Conservation (phyloP, 805 yeast genomes). For the Candida patagonica region DNA sequence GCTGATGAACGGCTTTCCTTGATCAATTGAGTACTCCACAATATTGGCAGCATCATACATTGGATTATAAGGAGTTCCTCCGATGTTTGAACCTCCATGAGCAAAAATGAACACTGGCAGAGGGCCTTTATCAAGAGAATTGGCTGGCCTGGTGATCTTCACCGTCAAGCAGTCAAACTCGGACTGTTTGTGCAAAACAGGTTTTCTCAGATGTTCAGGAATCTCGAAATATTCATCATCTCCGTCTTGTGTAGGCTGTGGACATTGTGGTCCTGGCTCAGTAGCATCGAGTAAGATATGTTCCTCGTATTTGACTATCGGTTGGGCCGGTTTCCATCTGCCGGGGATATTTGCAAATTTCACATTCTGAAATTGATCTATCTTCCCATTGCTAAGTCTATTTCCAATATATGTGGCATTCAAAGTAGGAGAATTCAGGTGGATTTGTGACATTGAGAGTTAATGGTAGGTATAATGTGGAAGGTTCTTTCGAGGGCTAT, state of each 20-base stretch:
- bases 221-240: background rate
- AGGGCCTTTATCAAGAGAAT: background rate
- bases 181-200: background rate
- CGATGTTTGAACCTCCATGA: constrained; percentile 31
- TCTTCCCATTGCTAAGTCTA: background rate
- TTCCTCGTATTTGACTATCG: background rate
- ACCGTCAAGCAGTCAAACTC: background rate
- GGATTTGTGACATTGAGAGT: too few relatives aligned
- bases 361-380: constrained; percentile 4
- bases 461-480: too few relatives aligned
- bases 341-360: constrained; percentile 4
- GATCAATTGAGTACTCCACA: background rate
- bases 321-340: constrained; percentile 1
- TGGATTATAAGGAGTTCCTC: constrained; percentile 23
- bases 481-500: too few relatives aligned
- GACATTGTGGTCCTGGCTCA: background rate
- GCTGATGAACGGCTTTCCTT: background rate
- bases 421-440: constrained; percentile 25
- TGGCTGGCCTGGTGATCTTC: constrained; percentile 5
- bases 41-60: constrained; percentile 1
- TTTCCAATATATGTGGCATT: constrained; percentile 3
- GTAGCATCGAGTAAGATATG: background rate
- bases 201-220: background rate
- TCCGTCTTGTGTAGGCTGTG: background rate
- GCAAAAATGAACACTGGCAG: constrained; percentile 33